Evolutionary conservation across 371 early-diverging fungal species (phyloP).

Genomic region (Lichtheimia ornata): DNA sequence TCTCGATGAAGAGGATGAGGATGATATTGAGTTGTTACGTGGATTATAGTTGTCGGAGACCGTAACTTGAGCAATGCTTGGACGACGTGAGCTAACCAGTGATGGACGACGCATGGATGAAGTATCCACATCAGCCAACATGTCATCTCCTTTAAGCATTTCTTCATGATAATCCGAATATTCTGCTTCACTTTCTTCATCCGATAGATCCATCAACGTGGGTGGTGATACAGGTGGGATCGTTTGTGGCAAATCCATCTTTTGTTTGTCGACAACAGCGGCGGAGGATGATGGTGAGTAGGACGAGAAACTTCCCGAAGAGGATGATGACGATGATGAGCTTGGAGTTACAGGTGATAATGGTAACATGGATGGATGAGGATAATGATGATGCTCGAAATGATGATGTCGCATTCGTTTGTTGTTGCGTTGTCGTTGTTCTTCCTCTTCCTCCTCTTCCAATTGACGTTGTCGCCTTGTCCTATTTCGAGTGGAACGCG

Average conservation of each 20-base stretch:
- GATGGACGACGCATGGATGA: slow-evolving; percentile 10
- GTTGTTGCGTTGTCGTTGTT: slow-evolving; percentile 2
- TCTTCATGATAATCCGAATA: slow-evolving; percentile 60
- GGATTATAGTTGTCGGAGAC: background rate
- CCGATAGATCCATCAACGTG: slow-evolving; percentile 10
- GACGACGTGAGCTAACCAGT: slow-evolving; percentile 9
- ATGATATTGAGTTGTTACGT: background rate
- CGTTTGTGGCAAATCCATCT: background rate
- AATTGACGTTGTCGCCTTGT: background rate
- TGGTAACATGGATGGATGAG: slow-evolving; percentile 7
- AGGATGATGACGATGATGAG: slow-evolving; percentile 14
- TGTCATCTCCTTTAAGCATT: slow-evolving; percentile 54
- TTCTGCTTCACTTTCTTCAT: slow-evolving; percentile 47
- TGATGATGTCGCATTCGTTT: slow-evolving; percentile 19
- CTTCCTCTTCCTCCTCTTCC: slow-evolving; percentile 6
- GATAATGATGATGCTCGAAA: background rate
- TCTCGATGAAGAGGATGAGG: slow-evolving; percentile 4
- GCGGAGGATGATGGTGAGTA: slow-evolving; percentile 19
- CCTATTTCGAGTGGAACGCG: background rate
- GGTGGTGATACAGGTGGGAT: slow-evolving; percentile 1
- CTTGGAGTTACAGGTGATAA: slow-evolving; percentile 13
- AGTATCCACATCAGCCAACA: slow-evolving; percentile 27
- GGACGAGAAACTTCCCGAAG: slow-evolving; percentile 13
- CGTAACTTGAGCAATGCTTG: slow-evolving; percentile 19
- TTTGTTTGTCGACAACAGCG: slow-evolving; percentile 1